A percentile compares a stretch with the other conserved stretches of the same genome.
Conservation (phyloP, 441 rosid species). For the Populus hybrid region DNA sequence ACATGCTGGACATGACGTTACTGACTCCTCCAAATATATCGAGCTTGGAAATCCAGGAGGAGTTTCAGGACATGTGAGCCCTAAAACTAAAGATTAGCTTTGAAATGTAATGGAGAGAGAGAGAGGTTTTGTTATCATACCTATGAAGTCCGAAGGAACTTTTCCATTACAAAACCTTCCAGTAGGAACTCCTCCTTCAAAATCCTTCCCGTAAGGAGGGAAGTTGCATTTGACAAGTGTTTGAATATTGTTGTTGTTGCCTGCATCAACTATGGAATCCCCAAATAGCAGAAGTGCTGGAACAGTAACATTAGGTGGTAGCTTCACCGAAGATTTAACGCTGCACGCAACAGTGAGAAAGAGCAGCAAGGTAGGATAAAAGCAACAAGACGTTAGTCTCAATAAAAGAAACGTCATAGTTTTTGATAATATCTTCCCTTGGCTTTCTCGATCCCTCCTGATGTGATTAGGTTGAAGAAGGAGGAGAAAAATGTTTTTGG, state of each 20-base stretch:
- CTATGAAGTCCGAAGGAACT: constrained; percentile 51
- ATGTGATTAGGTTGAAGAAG: no score
- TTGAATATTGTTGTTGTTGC: constrained; percentile 60
- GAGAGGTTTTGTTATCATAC: constrained; percentile 17
- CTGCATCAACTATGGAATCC: constrained; percentile 73
- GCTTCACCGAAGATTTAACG: constrained; percentile 17
- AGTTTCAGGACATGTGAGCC: no score
- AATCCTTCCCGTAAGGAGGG: constrained; percentile 64
- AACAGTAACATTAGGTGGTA: constrained; percentile 36
- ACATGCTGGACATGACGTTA: no score
- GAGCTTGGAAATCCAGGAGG: no score
- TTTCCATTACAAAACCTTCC: constrained; percentile 75
- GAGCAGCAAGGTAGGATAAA: background rate
- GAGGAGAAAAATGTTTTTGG: background rate
- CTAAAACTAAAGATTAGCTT: no score
- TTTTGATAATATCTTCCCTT: background rate
- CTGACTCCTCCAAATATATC: no score
- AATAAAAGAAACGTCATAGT: background rate
- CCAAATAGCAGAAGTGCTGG: constrained; percentile 66
- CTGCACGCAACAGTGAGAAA: background rate
- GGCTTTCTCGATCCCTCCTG: background rate
- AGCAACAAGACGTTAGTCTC: background rate
- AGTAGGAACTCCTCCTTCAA: constrained; percentile 44
- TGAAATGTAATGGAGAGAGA: background rate
- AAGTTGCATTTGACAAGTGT: constrained; percentile 53